Evolutionary conservation across 2,329 filamentous ascomycete genomes (phyloP), one percentile per base, ranked within the genome.

Genomic region (Tolypocladium inflatum): DNA sequence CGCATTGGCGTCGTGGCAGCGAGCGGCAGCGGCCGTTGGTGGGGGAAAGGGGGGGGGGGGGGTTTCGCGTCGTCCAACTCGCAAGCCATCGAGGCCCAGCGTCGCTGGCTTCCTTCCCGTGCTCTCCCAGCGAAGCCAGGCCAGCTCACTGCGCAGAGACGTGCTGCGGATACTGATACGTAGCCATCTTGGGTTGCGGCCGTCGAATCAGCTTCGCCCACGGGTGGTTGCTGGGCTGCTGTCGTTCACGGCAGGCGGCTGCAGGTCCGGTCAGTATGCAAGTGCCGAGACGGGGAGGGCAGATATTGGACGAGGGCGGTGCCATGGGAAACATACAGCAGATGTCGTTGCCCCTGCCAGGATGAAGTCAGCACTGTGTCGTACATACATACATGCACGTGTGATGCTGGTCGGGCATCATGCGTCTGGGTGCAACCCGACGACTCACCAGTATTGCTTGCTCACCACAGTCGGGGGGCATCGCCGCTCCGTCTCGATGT

Each of bases 381-480:
- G 53, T 60, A 43, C 15, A n/a, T 33, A 43, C 15, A n/a, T 33
- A 21, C 30, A n/a, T n/a, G 17, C 30, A 10, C 37, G 17, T 30
- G 35, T 57, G 30, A 55, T 63, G 42, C 8, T 21, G 39, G 33
- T 55, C 38, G 41, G 54, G 53, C 48, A 56, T 21, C 30, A 38
- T 26, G 39, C 33, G 35, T 30, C 11, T 37, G 26, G 26, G 33
- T 21, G 17, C 15, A 7, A 39, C 38, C 55, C 6, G 30, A 30
- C 21, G 45, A 70, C 72, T 67, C 60, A 76, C 74, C 75, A 75
- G 65, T 76, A 77, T 62, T 77, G 74, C 59, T 75, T 76, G 68
- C 75, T 76, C 43, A 76, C 74, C 45, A 77, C 73, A 7, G 67
- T 74, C 9, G 74, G 74, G 39, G 72, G 71, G 60, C 75, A 77